Percentiles rank a stretch among this genome's conserved stretches.
Evolutionary conservation across 257 asterid genomes (phyloP).

Genomic region (Salvia hispanica): DNA sequence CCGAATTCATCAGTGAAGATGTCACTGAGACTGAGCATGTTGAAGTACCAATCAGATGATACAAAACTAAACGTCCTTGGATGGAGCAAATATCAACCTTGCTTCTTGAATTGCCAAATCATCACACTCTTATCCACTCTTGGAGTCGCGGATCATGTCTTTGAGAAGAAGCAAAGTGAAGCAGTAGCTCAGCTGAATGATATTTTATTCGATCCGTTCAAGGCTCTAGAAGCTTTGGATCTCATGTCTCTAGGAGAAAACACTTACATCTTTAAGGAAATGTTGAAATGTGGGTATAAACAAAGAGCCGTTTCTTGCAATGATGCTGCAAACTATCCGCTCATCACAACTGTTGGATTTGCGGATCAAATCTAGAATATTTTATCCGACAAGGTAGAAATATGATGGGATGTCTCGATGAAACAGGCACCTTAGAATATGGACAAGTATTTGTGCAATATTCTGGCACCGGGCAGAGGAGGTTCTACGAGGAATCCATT

Average conservation of each 20-base stretch:
- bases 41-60: conserved; percentile 63
- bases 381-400: conserved; percentile 65
- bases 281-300: conserved; percentile 77
- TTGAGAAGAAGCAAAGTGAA: conserved; percentile 67
- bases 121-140: conserved; percentile 83
- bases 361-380: conserved; percentile 61
- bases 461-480: conserved; percentile 49
- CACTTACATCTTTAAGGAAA: conserved; percentile 68
- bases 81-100: conserved; percentile 87
- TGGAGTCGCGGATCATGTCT: conserved; percentile 64
- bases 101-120: conserved; percentile 80
- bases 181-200: conserved; percentile 70
- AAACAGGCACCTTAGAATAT: conserved; percentile 68
- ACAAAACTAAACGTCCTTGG: conserved; percentile 72
- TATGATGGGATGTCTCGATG: conserved; percentile 97
- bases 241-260: conserved; percentile 87
- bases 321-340: conserved; percentile 84
- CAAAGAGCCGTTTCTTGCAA: conserved; percentile 86
- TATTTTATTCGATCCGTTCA: conserved; percentile 61
- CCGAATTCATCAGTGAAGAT: conserved; percentile 55
- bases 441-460: conserved; percentile 84
- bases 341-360: conserved; percentile 72
- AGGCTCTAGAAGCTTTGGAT: conserved; percentile 74
- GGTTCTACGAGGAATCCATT: conserved; percentile 38
- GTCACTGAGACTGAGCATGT: conserved; percentile 79